Conservation (phyloP, 257 asterid genomes). For the Solanum arcanum region DNA sequence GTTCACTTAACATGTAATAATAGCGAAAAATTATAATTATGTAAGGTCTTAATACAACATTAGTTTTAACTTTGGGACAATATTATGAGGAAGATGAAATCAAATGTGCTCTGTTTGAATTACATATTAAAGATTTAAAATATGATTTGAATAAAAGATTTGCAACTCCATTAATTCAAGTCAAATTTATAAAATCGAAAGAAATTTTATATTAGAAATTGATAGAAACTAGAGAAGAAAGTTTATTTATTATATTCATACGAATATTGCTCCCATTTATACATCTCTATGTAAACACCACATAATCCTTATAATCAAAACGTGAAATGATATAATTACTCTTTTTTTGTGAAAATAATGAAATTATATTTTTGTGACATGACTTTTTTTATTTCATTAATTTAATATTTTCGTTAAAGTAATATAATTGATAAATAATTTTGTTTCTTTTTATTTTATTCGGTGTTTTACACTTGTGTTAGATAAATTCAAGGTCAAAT, state of each 20-base stretch:
- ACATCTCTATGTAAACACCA: not conserved
- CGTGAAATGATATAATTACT: not conserved
- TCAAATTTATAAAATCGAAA: too few relatives aligned
- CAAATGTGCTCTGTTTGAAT: not conserved
- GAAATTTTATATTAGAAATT: not conserved
- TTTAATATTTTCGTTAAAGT: not conserved
- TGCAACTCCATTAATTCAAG: not conserved
- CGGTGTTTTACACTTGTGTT: not conserved
- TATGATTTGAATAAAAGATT: too few relatives aligned
- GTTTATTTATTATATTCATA: not conserved
- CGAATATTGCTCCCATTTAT: not conserved
- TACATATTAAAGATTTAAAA: not conserved
- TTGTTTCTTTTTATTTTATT: too few relatives aligned
- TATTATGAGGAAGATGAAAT: not conserved
- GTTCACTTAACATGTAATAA: not conserved
- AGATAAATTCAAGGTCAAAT: too few relatives aligned
- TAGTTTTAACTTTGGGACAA: not conserved
- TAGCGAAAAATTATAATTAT: not conserved
- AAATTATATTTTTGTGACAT: not conserved
- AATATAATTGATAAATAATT: not conserved
- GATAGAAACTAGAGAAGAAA: not conserved
- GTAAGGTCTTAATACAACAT: not conserved
- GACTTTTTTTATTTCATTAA: not conserved
- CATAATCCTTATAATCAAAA: not conserved
- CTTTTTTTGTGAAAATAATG: not conserved